phyloP scores from a whole-genome alignment of 306 rosid genomes.

The Quillaja saponaria region DNA sequence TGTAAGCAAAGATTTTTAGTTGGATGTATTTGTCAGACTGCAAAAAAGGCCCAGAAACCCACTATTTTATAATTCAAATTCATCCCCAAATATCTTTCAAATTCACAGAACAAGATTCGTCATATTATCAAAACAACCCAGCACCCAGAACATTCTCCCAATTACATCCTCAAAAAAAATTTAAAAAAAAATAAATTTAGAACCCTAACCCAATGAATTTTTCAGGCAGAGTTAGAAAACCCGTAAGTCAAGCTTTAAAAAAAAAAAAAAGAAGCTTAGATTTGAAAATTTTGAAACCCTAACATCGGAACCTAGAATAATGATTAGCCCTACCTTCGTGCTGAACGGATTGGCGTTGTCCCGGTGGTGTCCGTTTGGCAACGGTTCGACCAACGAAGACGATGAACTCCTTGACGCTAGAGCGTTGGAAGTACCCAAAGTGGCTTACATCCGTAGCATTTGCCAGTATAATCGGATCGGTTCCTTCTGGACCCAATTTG shows the following conservation, averaged over 20 bases:
- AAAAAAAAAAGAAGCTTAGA: background rate
- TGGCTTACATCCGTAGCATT: slow-evolving; percentile 75
- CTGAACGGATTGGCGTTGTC: slow-evolving; percentile 93
- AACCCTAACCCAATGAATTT: background rate
- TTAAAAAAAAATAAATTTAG: too few relatives aligned
- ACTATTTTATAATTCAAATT: background rate
- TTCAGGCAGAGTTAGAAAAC: background rate
- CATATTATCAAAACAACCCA: too few relatives aligned
- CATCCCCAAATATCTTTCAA: background rate
- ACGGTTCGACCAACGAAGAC: slow-evolving; percentile 94
- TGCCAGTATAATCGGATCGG: slow-evolving; percentile 75
- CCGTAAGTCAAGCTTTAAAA: background rate
- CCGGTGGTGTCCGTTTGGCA: slow-evolving; percentile 82
- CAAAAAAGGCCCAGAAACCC: background rate
- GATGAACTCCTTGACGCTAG: slow-evolving; percentile 88
- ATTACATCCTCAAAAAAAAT: background rate
- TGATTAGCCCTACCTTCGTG: slow-evolving; percentile 66
- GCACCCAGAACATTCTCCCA: slow-evolving; percentile 16
- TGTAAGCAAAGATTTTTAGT: background rate
- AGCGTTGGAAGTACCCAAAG: slow-evolving; percentile 88
- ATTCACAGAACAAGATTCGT: too few relatives aligned
- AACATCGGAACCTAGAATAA: background rate
- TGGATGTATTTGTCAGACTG: background rate
- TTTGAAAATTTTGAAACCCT: slow-evolving; percentile 8
- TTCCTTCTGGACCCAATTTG: slow-evolving; percentile 81